Evolutionary conservation across 257 asterid genomes (phyloP).

Genomic region (Verbena officinalis): DNA sequence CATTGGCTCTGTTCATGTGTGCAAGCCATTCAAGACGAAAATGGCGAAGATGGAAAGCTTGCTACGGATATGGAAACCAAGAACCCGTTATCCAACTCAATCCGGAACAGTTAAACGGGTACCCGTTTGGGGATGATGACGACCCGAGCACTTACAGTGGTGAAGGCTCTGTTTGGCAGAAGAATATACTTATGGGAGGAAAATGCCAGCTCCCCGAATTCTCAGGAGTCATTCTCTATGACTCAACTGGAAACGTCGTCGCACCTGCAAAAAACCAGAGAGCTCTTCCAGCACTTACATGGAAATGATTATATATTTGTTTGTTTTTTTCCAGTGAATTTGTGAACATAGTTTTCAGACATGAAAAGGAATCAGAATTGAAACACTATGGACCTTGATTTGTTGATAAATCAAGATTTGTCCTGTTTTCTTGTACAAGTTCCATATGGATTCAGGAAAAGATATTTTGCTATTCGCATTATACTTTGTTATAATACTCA

Average conservation of each 20-base stretch:
- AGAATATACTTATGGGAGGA: slow-evolving; percentile 83
- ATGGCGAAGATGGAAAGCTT: slow-evolving; percentile 59
- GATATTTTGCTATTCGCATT: no score
- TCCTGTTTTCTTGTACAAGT: slow-evolving; percentile 15
- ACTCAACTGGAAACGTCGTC: slow-evolving; percentile 53
- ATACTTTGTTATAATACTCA: no score
- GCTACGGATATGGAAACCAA: slow-evolving; percentile 48
- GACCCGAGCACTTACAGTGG: slow-evolving; percentile 50
- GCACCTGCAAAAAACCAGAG: slow-evolving; percentile 39
- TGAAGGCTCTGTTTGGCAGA: slow-evolving; percentile 69
- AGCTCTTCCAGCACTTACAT: slow-evolving; percentile 60
- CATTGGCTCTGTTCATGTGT: slow-evolving; percentile 62
- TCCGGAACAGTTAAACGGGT: slow-evolving; percentile 42
- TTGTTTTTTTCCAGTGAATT: not conserved
- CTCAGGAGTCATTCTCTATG: slow-evolving; percentile 80
- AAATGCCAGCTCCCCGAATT: slow-evolving; percentile 84
- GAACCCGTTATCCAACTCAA: slow-evolving; percentile 76
- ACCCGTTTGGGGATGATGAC: slow-evolving; percentile 50
- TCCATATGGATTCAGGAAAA: not conserved
- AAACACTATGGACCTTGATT: not conserved
- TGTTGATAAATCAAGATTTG: slow-evolving; percentile 7
- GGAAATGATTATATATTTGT: slow-evolving; percentile 41
- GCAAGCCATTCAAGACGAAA: slow-evolving; percentile 47
- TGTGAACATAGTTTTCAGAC: not conserved
- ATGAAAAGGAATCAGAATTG: not conserved